A percentile compares a stretch with the other conserved stretches of the same genome.
phyloP scores from a whole-genome alignment of 1,139 yeast species.

The Lodderomyces elongisporus region DNA sequence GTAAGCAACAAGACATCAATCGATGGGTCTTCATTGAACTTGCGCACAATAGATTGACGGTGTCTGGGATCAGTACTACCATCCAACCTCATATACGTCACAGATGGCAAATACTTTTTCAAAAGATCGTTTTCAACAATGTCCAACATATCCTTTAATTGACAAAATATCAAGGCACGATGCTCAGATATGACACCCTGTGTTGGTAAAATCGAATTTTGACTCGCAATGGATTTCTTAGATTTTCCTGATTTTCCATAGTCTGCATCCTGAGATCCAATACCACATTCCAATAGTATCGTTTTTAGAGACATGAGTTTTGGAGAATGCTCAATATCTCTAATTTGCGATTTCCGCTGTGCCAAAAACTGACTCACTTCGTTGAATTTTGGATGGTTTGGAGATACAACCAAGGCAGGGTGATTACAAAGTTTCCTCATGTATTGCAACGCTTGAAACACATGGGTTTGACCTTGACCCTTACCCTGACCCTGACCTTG shows the following conservation, averaged over 20 bases:
- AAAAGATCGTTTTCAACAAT: constrained; percentile 89
- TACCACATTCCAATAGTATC: constrained; percentile 87
- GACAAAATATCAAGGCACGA: constrained; percentile 93
- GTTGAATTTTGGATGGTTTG: constrained; percentile 76
- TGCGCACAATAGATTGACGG: constrained; percentile 85
- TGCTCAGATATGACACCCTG: constrained; percentile 90
- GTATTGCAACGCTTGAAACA: constrained; percentile 95
- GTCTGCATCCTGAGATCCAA: constrained; percentile 61
- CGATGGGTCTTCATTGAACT: constrained; percentile 94
- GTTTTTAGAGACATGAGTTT: constrained; percentile 80
- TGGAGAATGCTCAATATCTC: constrained; percentile 83
- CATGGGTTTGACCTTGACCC: constrained; percentile 65
- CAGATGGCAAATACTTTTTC: constrained; percentile 80
- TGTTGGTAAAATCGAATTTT: constrained; percentile 34
- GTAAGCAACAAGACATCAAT: constrained; percentile 89
- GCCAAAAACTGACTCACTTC: constrained; percentile 60
- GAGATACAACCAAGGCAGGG: constrained; percentile 86
- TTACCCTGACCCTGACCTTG: no score
- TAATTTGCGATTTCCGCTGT: constrained; percentile 54
- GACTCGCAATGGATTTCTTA: constrained; percentile 23
- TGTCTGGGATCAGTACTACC: constrained; percentile 93
- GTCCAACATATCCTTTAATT: constrained; percentile 94
- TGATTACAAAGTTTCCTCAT: constrained; percentile 97
- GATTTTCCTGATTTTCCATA: constrained; percentile 23
- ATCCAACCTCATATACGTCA: constrained; percentile 90